Evolutionary conservation across 2,329 filamentous ascomycete species (phyloP).

Genomic region (Podosphaera xanthii): DNA sequence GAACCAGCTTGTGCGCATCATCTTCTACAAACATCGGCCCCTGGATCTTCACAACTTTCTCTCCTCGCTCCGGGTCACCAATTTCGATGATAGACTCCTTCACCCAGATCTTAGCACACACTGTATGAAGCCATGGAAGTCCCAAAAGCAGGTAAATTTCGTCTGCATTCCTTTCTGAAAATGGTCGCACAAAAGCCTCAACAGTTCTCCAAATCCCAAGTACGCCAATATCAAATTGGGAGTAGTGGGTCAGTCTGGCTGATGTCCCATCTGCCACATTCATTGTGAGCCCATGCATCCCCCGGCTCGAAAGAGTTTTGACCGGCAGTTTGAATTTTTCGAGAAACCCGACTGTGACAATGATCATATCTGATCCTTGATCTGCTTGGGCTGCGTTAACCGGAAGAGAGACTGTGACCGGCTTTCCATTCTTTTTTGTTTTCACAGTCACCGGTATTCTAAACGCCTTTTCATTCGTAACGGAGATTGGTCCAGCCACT

Average conservation of each 20-base stretch:
- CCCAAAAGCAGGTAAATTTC: background rate
- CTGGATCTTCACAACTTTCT: background rate
- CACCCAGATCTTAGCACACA: background rate
- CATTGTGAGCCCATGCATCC: too few relatives aligned
- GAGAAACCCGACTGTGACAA: background rate
- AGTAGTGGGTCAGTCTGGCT: background rate
- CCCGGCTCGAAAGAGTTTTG: too few relatives aligned
- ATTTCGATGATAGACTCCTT: background rate
- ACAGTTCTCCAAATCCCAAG: background rate
- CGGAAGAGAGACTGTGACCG: background rate
- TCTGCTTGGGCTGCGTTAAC: background rate
- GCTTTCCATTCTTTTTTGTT: background rate
- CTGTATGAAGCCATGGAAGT: background rate
- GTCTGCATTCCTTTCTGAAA: too few relatives aligned
- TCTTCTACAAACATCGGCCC: background rate
- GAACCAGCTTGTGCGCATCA: background rate
- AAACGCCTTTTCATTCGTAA: background rate
- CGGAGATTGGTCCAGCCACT: background rate
- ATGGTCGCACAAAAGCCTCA: background rate
- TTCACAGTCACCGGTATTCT: background rate
- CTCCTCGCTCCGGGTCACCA: background rate
- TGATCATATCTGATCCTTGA: background rate
- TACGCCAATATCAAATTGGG: background rate
- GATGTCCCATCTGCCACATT: too few relatives aligned
- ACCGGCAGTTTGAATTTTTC: background rate